phyloP scores from a whole-genome alignment of 768 basidiomycete genomes.

The Tephrocybe sp. region DNA sequence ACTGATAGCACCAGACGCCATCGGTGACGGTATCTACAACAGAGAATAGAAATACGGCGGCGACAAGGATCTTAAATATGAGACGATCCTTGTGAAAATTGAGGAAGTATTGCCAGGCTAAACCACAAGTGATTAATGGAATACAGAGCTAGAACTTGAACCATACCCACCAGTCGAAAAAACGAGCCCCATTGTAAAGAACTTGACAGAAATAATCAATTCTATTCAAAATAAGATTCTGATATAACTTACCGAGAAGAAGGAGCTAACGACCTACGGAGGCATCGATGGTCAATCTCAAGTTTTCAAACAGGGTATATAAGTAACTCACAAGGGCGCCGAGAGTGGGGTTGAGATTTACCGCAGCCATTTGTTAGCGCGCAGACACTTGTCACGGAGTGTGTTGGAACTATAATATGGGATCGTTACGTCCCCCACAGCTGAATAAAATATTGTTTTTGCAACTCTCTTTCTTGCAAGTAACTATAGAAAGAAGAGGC shows the following conservation, averaged over 20 bases:
- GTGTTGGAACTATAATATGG: too few relatives aligned
- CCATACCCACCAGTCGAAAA: background rate
- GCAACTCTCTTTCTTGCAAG: too few relatives aligned
- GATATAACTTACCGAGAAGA: slow-evolving; percentile 1
- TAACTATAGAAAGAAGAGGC: too few relatives aligned
- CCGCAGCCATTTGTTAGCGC: background rate
- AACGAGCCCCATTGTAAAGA: slow-evolving; percentile 1
- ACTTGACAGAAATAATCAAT: background rate
- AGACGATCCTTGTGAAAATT: slow-evolving; percentile 3
- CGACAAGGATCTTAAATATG: slow-evolving; percentile 1
- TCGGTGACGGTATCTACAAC: slow-evolving; percentile 1
- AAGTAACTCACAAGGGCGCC: slow-evolving; percentile 4
- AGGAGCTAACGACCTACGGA: slow-evolving; percentile 1
- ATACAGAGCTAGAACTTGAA: too few relatives aligned
- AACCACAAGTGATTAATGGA: too few relatives aligned
- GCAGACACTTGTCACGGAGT: background rate
- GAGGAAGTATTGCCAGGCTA: slow-evolving; percentile 5
- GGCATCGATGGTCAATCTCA: background rate
- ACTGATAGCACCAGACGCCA: slow-evolving; percentile 2
- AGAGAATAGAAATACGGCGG: background rate
- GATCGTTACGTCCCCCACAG: too few relatives aligned
- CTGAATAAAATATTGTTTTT: too few relatives aligned
- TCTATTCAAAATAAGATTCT: background rate
- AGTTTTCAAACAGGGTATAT: background rate
- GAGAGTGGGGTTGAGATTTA: background rate